phyloP scores from a whole-genome alignment of 208 protist genomes.

The Trichomonas vaginalis region DNA sequence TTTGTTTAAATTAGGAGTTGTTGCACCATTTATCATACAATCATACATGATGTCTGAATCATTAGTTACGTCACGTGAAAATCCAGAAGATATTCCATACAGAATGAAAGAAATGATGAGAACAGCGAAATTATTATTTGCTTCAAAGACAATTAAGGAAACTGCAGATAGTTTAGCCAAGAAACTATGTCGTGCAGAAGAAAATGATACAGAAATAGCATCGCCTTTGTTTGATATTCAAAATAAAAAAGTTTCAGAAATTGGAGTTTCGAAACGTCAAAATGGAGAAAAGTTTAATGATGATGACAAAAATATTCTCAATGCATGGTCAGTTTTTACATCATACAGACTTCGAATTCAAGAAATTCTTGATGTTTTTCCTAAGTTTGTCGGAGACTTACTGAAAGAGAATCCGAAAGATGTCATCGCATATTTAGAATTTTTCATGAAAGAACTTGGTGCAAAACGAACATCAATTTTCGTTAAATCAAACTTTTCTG shows the following conservation, averaged over 20 bases:
- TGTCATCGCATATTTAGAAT: background rate
- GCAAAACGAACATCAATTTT: background rate
- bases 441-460: background rate
- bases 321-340: background rate
- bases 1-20: background rate
- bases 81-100: background rate
- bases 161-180: background rate
- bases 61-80: background rate
- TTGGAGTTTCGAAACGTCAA: background rate
- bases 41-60: background rate
- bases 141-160: background rate
- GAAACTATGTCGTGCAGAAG: background rate
- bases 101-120: background rate
- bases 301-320: background rate
- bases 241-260: background rate
- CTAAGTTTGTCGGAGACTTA: background rate
- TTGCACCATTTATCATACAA: background rate
- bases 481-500: background rate
- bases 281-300: background rate
- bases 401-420: background rate
- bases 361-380: background rate
- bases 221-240: background rate
- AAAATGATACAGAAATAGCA: background rate
- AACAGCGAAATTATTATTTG: background rate
- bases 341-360: background rate